Conservation (phyloP, 441 rosid genomes). For the Hura crepitans region DNA sequence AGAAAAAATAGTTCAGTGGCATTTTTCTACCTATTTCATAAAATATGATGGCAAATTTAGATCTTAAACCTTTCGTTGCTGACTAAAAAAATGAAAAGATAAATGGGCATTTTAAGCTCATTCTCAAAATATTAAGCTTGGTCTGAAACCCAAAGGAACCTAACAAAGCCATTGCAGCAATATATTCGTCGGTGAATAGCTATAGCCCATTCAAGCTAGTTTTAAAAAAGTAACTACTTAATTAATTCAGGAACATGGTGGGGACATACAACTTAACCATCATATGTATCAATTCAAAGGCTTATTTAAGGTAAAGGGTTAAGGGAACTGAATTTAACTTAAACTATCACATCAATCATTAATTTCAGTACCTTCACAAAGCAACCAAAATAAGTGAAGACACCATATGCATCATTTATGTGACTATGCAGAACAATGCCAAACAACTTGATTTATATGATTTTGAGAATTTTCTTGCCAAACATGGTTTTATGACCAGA, state of each 20-base stretch:
- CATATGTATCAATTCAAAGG: not conserved
- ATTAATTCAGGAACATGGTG: not conserved
- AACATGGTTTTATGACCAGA: no score
- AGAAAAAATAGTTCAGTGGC: no score
- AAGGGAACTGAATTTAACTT: not conserved
- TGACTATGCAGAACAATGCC: not conserved
- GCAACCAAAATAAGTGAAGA: not conserved
- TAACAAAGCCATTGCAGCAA: not conserved
- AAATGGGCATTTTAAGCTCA: not conserved
- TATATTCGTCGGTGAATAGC: not conserved
- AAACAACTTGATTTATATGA: not conserved
- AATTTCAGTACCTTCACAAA: not conserved
- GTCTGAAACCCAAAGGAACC: not conserved
- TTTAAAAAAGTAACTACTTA: not conserved
- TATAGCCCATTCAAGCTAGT: not conserved
- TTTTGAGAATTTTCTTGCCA: no score
- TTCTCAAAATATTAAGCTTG: no score
- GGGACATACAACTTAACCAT: not conserved
- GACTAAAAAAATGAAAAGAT: not conserved
- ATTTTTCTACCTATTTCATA: no score
- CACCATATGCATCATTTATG: not conserved
- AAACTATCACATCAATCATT: not conserved
- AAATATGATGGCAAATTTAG: no score
- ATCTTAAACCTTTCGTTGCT: no score
- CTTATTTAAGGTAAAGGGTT: not conserved